Evolutionary conservation across 1,139 yeast genomes (phyloP).

Genomic region (Petasospora rhodanensis): DNA sequence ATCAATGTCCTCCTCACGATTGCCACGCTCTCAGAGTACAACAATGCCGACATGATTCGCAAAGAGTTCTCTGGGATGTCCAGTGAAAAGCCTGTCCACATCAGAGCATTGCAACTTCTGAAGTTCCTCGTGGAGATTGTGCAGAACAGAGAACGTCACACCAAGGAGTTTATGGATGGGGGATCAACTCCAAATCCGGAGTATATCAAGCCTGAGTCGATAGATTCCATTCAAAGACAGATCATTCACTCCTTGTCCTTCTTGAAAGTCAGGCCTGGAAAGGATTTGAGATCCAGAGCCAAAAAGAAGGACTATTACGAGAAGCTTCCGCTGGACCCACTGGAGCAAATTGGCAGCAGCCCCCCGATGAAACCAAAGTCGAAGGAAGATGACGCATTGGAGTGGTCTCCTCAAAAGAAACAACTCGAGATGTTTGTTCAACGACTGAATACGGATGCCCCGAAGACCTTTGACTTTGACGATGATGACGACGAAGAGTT

Average conservation of each 20-base stretch:
- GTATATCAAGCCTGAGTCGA: slow-evolving; percentile 8
- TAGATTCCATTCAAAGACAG: slow-evolving; percentile 6
- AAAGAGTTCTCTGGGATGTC: slow-evolving; percentile 5
- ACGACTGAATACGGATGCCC: neutral
- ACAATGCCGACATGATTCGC: slow-evolving; percentile 18
- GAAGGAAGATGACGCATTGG: neutral
- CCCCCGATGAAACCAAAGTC: slow-evolving; percentile 1
- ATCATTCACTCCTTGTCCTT: slow-evolving; percentile 15
- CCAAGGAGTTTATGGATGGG: slow-evolving; percentile 1
- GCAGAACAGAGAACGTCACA: slow-evolving; percentile 3
- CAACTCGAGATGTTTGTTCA: slow-evolving; percentile 11
- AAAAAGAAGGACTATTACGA: slow-evolving; percentile 11
- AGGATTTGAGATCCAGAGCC: slow-evolving; percentile 12
- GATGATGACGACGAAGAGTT: slow-evolving; percentile 12
- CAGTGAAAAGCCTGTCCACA: slow-evolving; percentile 13
- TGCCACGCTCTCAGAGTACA: slow-evolving; percentile 20
- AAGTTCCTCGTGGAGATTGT: slow-evolving; percentile 12
- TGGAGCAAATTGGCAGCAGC: neutral
- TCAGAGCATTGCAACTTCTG: slow-evolving; percentile 17
- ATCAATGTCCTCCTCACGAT: slow-evolving; percentile 20
- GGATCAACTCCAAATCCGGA: slow-evolving; percentile 6
- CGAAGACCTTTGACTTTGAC: slow-evolving; percentile 2
- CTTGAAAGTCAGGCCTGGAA: slow-evolving; percentile 4
- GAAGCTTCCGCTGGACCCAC: slow-evolving; percentile 3
- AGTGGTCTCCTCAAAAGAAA: slow-evolving; percentile 23